A percentile compares a stretch with the other conserved stretches of the same genome.
Evolutionary conservation across 306 rosid genomes (phyloP).

Genomic region (Cicer bijugum): DNA sequence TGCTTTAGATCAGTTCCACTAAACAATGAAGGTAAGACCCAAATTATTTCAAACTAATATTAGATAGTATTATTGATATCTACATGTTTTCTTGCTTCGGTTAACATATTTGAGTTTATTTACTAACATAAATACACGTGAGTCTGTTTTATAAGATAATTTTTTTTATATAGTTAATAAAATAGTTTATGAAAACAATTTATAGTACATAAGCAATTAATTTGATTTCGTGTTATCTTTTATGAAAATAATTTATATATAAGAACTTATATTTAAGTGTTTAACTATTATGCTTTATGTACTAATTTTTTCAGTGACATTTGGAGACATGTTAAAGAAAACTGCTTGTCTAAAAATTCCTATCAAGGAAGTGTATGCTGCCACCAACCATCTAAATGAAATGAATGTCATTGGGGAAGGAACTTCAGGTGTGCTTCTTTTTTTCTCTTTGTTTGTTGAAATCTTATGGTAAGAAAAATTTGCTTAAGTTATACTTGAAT

Average conservation of each 20-base stretch:
- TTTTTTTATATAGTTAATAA: too few species aligned
- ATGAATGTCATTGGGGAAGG: slow-evolving; percentile 61
- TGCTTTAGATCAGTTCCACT: slow-evolving; percentile 41
- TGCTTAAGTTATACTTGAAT: neutral
- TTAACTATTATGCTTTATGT: neutral
- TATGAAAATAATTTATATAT: too few species aligned
- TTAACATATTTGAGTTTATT: too few species aligned
- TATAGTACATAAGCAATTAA: too few species aligned
- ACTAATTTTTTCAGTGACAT: slow-evolving; percentile 32
- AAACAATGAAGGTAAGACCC: slow-evolving; percentile 43
- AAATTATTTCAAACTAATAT: neutral
- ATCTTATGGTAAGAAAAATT: neutral
- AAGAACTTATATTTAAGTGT: neutral
- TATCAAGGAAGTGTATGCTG: slow-evolving; percentile 54
- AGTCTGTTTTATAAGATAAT: too few species aligned
- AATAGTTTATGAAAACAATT: too few species aligned
- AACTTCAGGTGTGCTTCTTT: slow-evolving; percentile 49
- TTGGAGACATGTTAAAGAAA: slow-evolving; percentile 47
- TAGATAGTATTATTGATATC: neutral
- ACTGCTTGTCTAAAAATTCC: slow-evolving; percentile 49
- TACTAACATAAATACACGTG: too few species aligned
- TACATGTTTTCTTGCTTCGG: too few species aligned
- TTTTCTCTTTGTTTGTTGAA: neutral
- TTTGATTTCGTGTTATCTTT: too few species aligned
- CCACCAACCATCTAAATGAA: slow-evolving; percentile 56